Percentiles rank a stretch among this genome's conserved stretches.
These are phyloP conservation scores for Saccharomycopsis sp. DNA, from an alignment of 805 yeast genomes.

Conservation along the genomic window DNA sequence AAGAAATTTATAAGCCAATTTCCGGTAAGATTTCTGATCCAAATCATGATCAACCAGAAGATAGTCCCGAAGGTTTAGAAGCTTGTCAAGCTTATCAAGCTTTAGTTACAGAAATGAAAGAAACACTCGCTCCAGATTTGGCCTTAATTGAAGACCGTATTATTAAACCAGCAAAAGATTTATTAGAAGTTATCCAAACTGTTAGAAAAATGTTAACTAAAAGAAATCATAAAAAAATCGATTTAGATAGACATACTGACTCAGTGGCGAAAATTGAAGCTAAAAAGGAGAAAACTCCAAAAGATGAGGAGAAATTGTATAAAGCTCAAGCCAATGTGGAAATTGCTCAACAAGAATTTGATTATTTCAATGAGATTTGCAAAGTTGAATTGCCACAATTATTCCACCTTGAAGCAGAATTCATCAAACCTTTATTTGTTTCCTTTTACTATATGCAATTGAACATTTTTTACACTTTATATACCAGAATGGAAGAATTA, in stretches of 20 bases:
- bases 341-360: constrained; percentile 90
- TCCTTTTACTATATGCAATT: constrained; percentile 95
- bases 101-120: constrained; percentile 78
- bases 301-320: constrained; percentile 87
- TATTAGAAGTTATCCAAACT: constrained; percentile 66
- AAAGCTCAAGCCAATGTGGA: constrained; percentile 82
- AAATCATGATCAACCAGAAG: constrained; percentile 68
- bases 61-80: constrained; percentile 91
- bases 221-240: constrained; percentile 91
- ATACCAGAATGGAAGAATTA: constrained; percentile 87
- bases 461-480: constrained; percentile 89
- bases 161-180: constrained; percentile 84
- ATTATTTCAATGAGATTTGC: constrained; percentile 90
- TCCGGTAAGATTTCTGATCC: constrained; percentile 90
- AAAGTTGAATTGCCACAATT: constrained; percentile 82
- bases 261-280: constrained; percentile 61
- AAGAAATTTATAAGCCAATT: constrained; percentile 92
- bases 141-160: constrained; percentile 85
- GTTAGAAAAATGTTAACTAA: constrained; percentile 92
- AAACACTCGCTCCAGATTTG: constrained; percentile 81
- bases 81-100: constrained; percentile 89
- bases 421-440: constrained; percentile 88
- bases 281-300: constrained; percentile 73
- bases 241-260: constrained; percentile 76
- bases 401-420: constrained; percentile 81